Base-by-base conservation (phyloP, 1,284 basidiomycete species). In the Sporisorium sorghi region DNA sequence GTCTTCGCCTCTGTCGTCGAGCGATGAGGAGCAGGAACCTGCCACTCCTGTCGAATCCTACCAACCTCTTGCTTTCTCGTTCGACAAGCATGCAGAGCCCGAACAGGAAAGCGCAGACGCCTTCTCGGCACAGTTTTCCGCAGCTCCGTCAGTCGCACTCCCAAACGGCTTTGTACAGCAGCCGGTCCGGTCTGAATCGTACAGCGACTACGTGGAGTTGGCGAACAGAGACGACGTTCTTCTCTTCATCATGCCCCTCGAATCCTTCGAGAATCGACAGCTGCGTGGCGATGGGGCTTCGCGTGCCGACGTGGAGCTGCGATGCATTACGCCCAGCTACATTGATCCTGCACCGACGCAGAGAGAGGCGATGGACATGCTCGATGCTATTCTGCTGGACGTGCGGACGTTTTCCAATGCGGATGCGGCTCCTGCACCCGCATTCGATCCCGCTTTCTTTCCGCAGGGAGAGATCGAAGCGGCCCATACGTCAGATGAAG, bases 161-260 rank as follows among this genome's bases (percentile, higher is more conserved):
- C 32, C 23, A 35, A 17, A 35, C 11, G 11, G 6, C 6, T 9
- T 24, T 7, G 15, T 0, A 23, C 42, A 28, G 32, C 53, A 49
- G 14, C 19, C 21, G 15, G 47, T 3, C 23, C 32, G 19, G n/a
- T 35, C 54, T 3, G 24, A 47, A 15, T 61, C 43, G 28, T 53
- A 54, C 26, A 21, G 30, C 4, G 65, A 57, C 12, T 53, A 44
- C 42, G 9, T 54, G 15, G 58, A 49, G 21, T n/a, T 63, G 2
- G 66, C 66, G 1, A 49, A 69, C 37, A 54, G 47, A 12, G 42
- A 69, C 33, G 47, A 69, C 26, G 21, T 69, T 2, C 55, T 63
- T 0, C 24, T 69, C 15, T 69, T 55, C 15, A 32, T 52, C 0
- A 30, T 69, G 40, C 55, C 59, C 1, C 51, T 69, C n/a, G 40